These are phyloP conservation scores for Camellia sinensis DNA, from an alignment of 148 eudicot species.

Conservation along the genomic window DNA sequence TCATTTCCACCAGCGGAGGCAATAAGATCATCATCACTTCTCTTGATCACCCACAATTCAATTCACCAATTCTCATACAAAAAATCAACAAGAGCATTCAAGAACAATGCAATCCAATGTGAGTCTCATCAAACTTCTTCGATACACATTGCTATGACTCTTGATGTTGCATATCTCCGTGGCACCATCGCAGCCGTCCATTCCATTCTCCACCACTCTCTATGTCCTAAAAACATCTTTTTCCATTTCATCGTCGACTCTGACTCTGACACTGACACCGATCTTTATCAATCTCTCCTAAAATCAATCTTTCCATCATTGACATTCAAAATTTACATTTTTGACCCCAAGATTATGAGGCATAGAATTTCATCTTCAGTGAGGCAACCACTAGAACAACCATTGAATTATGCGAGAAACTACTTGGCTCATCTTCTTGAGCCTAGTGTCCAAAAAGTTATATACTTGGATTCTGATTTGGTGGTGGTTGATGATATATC, in stretches of 20 bases:
- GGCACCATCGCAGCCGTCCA: constrained; percentile 17
- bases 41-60: neutral
- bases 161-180: constrained; percentile 10
- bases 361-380: neutral
- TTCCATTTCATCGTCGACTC: neutral
- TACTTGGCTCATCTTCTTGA: constrained; percentile 13
- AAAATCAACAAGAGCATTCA: neutral
- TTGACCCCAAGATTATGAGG: neutral
- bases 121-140: neutral
- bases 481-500: constrained; percentile 8
- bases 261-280: neutral
- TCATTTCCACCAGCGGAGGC: neutral
- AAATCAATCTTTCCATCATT: neutral
- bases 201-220: constrained; percentile 4
- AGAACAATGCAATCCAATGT: neutral
- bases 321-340: neutral
- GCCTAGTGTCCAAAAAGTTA: neutral
- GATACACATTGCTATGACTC: constrained; percentile 15
- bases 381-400: constrained; percentile 11
- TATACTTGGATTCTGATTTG: constrained; percentile 14
- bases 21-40: neutral
- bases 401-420: constrained; percentile 10
- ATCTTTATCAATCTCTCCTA: neutral
- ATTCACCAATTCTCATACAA: constrained; percentile 1
- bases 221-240: neutral